Conservation (phyloP, 78 protist species). For the Fonticula alba region DNA sequence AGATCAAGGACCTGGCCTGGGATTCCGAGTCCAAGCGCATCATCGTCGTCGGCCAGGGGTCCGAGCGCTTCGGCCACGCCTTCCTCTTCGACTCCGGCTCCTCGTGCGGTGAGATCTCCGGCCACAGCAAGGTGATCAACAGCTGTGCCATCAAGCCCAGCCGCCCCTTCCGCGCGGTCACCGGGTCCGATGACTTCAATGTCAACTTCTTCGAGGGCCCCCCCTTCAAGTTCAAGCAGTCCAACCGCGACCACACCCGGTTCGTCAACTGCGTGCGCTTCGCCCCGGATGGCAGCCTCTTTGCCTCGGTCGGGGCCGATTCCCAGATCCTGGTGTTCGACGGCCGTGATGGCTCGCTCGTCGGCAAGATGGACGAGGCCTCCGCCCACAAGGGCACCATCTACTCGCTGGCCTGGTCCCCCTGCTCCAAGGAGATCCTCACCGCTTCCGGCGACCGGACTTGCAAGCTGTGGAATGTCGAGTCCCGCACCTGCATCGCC, state of each 20-base stretch:
- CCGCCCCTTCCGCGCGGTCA: constrained; percentile 72
- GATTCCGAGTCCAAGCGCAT: constrained; percentile 70
- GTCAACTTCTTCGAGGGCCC: constrained; percentile 47
- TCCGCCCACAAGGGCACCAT: constrained; percentile 52
- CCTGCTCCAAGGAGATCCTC: constrained; percentile 34
- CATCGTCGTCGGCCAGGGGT: constrained; percentile 78
- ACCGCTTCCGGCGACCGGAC: constrained; percentile 73
- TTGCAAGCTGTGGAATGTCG: constrained; percentile 43
- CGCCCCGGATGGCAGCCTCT: constrained; percentile 47
- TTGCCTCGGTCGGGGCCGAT: constrained; percentile 44
- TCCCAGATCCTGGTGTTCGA: constrained; percentile 39
- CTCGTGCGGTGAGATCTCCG: constrained; percentile 62
- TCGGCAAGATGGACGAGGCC: constrained; percentile 21
- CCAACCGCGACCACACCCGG: constrained; percentile 28
- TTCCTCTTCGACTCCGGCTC: constrained; percentile 66
- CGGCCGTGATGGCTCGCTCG: constrained; percentile 68
- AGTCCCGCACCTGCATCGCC: background rate
- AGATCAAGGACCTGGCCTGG: constrained; percentile 69
- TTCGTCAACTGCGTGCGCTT: constrained; percentile 66
- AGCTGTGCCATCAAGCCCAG: constrained; percentile 43
- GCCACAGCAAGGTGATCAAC: constrained; percentile 58
- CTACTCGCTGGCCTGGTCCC: constrained; percentile 29
- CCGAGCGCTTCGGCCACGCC: constrained; percentile 34
- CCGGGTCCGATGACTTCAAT: constrained; percentile 47
- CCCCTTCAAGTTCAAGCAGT: constrained; percentile 67